Percentiles rank a stretch among this genome's conserved stretches.
Evolutionary conservation across 2,329 filamentous ascomycete genomes (phyloP).

Genomic region (Alternaria sp.): DNA sequence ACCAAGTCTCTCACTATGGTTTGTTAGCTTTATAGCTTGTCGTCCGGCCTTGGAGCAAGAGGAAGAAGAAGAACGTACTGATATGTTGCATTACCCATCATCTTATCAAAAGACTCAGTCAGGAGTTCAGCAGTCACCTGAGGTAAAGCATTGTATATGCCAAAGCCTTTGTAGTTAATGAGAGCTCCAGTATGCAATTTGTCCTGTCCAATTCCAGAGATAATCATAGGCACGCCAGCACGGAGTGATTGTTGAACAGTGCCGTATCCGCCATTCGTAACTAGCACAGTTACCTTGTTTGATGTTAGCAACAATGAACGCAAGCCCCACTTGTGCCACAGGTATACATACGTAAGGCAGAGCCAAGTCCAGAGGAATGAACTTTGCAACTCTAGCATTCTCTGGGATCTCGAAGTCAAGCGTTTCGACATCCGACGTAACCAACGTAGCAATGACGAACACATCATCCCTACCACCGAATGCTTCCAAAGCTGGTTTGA

Average conservation of each 20-base stretch:
- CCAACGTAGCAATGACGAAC: conserved; percentile 48
- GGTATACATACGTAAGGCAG: conserved; percentile 38
- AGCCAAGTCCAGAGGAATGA: conserved; percentile 58
- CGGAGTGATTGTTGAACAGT: conserved; percentile 57
- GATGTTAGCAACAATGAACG: not conserved
- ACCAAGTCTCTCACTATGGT: conserved; percentile 2
- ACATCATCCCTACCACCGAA: conserved; percentile 54
- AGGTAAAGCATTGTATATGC: conserved; percentile 15
- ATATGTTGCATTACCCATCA: conserved; percentile 13
- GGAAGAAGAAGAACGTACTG: not conserved
- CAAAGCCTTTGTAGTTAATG: conserved; percentile 17
- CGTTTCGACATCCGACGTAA: conserved; percentile 31
- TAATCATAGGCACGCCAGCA: conserved; percentile 58
- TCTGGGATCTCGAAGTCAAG: conserved; percentile 39
- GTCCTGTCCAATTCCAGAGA: conserved; percentile 53
- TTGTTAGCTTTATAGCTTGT: not conserved
- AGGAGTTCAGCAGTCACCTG: not conserved
- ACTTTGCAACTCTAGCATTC: conserved; percentile 58
- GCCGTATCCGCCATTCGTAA: conserved; percentile 60
- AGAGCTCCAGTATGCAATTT: conserved; percentile 52
- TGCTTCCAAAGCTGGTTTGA: conserved; percentile 56
- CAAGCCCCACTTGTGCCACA: not conserved
- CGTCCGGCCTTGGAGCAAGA: not conserved
- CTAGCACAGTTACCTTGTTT: conserved; percentile 49
- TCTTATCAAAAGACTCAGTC: conserved; percentile 8